Percentiles rank a stretch among this genome's conserved stretches.
phyloP scores from a whole-genome alignment of 2,329 filamentous ascomycete genomes.

The Bipolaris zeicola region DNA sequence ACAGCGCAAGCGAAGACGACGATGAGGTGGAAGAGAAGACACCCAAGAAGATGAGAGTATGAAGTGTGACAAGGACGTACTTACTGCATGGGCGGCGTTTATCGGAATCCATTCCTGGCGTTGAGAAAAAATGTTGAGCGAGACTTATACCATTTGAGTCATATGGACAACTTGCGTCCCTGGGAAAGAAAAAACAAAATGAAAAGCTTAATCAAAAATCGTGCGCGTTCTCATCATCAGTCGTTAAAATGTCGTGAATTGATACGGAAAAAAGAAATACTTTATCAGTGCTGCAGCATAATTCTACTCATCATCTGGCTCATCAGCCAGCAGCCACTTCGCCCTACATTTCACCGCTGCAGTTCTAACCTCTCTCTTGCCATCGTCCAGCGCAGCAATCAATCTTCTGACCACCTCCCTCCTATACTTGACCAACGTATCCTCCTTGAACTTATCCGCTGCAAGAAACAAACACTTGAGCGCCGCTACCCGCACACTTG shows the following conservation, averaged over 20 bases:
- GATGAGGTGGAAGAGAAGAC: constrained; percentile 22
- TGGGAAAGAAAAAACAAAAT: not conserved
- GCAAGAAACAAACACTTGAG: constrained; percentile 56
- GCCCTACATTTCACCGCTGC: constrained; percentile 66
- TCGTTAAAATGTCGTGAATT: constrained; percentile 9
- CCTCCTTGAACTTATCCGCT: constrained; percentile 54
- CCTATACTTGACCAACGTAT: constrained; percentile 62
- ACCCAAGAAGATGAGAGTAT: constrained; percentile 37
- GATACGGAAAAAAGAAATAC: not conserved
- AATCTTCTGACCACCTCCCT: constrained; percentile 63
- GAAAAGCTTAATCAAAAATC: not conserved
- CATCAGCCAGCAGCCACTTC: constrained; percentile 66
- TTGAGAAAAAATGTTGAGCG: constrained; percentile 18
- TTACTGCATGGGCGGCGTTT: constrained; percentile 42
- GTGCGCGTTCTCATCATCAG: not conserved
- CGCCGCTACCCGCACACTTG: constrained; percentile 55
- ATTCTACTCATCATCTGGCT: constrained; percentile 57
- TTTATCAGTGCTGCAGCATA: not conserved
- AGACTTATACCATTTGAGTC: constrained; percentile 27
- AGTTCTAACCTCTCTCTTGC: constrained; percentile 65
- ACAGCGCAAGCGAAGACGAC: constrained; percentile 25
- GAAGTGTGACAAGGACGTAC: not conserved
- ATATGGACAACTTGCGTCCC: constrained; percentile 1
- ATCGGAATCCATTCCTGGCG: constrained; percentile 22
- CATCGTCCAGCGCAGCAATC: constrained; percentile 63